phyloP scores from a whole-genome alignment of 192 early-diverging fungal genomes.

The Linnemannia exigua region DNA sequence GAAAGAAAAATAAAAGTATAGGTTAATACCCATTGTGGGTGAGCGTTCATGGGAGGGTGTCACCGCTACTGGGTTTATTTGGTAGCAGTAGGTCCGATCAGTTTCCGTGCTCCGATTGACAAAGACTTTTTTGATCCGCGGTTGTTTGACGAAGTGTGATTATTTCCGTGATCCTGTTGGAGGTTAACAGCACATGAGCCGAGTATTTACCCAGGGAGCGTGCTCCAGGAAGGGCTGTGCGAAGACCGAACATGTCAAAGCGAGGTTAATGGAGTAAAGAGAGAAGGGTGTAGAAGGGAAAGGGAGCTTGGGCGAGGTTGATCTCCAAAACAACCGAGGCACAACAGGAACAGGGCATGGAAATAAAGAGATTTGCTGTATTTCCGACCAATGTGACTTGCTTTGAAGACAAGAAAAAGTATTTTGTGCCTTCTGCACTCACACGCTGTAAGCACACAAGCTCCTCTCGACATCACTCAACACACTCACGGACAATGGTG shows the following conservation, averaged over 20 bases:
- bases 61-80: not conserved
- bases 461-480: not conserved
- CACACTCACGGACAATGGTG: constrained; percentile 49
- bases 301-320: constrained; percentile 11
- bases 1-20: not conserved
- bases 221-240: constrained; percentile 44
- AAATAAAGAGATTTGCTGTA: not conserved
- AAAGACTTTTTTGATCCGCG: not conserved
- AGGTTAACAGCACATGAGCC: not conserved
- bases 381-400: not conserved
- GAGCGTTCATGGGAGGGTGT: not conserved
- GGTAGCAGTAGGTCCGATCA: not conserved
- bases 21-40: not conserved
- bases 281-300: not conserved
- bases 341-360: not conserved
- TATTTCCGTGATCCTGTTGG: not conserved
- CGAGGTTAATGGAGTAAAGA: not conserved
- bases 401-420: not conserved
- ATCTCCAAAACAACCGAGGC: constrained; percentile 21
- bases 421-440: not conserved
- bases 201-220: constrained; percentile 46
- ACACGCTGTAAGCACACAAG: not conserved
- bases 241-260: constrained; percentile 50
- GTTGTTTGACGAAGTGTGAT: not conserved
- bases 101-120: constrained; percentile 1